Percentiles rank a stretch among this genome's conserved stretches.
These are phyloP conservation scores for Pecoramyces ruminantium DNA, from an alignment of 192 early-diverging fungal genomes.

Conservation along the genomic window DNA sequence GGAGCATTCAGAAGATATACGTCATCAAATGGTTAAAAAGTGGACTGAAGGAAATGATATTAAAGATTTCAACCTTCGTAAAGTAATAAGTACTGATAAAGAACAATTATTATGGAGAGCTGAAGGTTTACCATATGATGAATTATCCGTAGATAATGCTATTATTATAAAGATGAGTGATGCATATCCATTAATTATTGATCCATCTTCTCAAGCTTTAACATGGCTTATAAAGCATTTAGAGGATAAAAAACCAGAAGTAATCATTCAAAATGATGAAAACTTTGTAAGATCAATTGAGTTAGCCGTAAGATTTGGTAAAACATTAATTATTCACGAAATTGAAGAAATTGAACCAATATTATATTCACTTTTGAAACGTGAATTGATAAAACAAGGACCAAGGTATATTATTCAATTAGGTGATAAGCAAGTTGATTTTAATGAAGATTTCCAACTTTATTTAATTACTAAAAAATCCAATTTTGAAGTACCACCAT, in stretches of 20 bases:
- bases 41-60: constrained; percentile 14
- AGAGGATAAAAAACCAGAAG: constrained; percentile 25
- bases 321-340: constrained; percentile 35
- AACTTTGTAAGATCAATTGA: constrained; percentile 32
- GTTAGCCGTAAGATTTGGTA: constrained; percentile 38
- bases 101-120: constrained; percentile 36
- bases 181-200: constrained; percentile 22
- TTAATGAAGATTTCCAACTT: constrained; percentile 31
- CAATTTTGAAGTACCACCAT: constrained; percentile 16
- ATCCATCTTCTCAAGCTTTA: constrained; percentile 27
- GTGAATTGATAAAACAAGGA: constrained; percentile 27
- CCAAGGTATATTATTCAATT: constrained; percentile 25
- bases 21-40: constrained; percentile 8
- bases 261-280: constrained; percentile 32
- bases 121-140: constrained; percentile 30
- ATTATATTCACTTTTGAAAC: constrained; percentile 25
- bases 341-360: constrained; percentile 23
- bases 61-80: constrained; percentile 14
- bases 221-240: constrained; percentile 29
- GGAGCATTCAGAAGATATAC: constrained; percentile 21
- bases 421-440: constrained; percentile 38
- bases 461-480: constrained; percentile 21
- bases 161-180: constrained; percentile 16
- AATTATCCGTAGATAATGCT: constrained; percentile 34
- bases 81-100: constrained; percentile 32